Base-by-base conservation (phyloP, 371 early-diverging fungal species). In the Rhizomucor miehei region DNA sequence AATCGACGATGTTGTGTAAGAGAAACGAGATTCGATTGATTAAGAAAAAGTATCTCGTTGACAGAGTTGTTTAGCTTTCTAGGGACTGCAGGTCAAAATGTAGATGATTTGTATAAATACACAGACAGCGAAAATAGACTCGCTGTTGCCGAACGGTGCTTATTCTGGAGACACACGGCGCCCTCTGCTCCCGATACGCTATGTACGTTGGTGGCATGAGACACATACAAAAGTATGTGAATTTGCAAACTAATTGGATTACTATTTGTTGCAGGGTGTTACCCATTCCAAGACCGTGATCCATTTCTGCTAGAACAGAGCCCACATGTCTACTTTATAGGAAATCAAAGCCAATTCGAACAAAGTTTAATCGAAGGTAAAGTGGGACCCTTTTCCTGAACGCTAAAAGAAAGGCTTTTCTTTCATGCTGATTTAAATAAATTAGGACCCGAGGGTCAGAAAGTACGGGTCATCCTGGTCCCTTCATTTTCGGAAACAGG, bases 131-230 rank as follows among this genome's bases (percentile, higher is more conserved):
- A 72, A 3, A 74, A 85, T 51, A 75, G 85, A n/a, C 56, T 92
- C 12, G 68, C 74, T 29, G 68, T 94, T 73, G 89, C 92, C 3
- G 84, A 79, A 23, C 56, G 62, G 17, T 88, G 87, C 2, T 59
- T 96, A 50, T 62, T 60, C 16, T 94, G 94, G 92, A 74, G 88
- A 17, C 93, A 94, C 51, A 68, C 95, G 19, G 93, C 94, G 9
- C 98, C 98, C 0, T 86, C 94, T 10, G 87, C 92, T 0, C 98
- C 98, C 0, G 98, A 97, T 69, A 95, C 96, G 3, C 71, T 96
- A 36, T 92, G 89, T 89, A 75, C 59, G 81, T 63, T 3, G 16
- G 53, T 35, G 49, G 11, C 23, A 29, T 17, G 24, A 46, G n/a
- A n/a, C n/a, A n/a, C n/a, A n/a, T n/a, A n/a, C n/a, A n/a, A n/a